Evolutionary conservation across 176 grass and related monocot species (phyloP).

Genomic region (Stipa capillata): DNA sequence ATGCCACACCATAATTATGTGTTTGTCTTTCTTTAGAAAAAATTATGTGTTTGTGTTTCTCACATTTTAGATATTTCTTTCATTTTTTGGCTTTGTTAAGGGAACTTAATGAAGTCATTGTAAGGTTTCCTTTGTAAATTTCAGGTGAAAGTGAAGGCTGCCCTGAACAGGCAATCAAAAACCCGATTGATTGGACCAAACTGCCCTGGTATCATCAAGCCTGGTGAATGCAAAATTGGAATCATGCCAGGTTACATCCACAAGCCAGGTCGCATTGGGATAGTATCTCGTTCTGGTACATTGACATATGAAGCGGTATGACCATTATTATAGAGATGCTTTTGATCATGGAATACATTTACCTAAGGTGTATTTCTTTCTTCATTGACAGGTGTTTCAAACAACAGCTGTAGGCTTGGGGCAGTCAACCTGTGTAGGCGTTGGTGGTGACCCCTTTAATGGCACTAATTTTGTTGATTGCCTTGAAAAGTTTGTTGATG

Average conservation of each 20-base stretch:
- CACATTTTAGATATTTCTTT: neutral
- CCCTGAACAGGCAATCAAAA: constrained; percentile 89
- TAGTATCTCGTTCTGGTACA: constrained; percentile 99
- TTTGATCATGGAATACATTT: constrained; percentile 5
- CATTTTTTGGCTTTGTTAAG: neutral
- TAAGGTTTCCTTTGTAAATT: constrained; percentile 13
- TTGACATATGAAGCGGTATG: constrained; percentile 99
- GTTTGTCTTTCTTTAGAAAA: neutral
- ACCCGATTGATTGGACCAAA: constrained; percentile 96
- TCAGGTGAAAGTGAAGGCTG: constrained; percentile 93
- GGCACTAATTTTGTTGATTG: constrained; percentile 99
- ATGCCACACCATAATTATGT: neutral
- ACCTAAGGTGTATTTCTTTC: neutral
- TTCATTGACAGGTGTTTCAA: constrained; percentile 80
- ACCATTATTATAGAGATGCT: neutral
- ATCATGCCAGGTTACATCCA: constrained; percentile 99
- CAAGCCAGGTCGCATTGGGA: constrained; percentile 79
- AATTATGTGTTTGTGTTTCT: too few species aligned
- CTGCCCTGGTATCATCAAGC: constrained; percentile 97
- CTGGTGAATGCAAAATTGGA: constrained; percentile 99
- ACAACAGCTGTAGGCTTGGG: constrained; percentile 92
- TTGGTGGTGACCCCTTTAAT: constrained; percentile 97
- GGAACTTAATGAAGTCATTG: neutral
- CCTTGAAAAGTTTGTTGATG: constrained; percentile 80
- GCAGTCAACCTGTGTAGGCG: constrained; percentile 95